Evolutionary conservation across 768 basidiomycete genomes (phyloP), one percentile per base, ranked within the genome.

Genomic region (Boletus reticuloceps): DNA sequence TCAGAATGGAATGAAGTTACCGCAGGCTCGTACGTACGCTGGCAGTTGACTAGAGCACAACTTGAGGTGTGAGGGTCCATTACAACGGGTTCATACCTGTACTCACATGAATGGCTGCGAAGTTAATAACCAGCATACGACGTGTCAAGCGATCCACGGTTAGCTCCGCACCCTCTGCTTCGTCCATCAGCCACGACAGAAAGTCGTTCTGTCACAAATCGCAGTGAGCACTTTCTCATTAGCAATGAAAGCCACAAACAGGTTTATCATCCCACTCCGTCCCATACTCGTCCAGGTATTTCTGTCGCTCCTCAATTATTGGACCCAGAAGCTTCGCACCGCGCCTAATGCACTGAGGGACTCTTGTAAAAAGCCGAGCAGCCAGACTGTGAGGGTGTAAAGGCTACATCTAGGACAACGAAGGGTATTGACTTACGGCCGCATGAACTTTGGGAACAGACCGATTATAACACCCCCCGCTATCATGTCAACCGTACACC

Each of bases 111-210:
- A 69, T 48, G 1, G 65, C 61, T 3, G 63, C 66, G 31, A 67
- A 56, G 12, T 56, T 59, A 32, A 58, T 32, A 17, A 17, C 10
- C 46, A 67, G 20, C 6, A 67, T n/a, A 0, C 54, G 53, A 4
- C 12, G 37, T 1, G 56, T 64, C 61, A 76, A 51, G 65, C 69
- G 16, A 36, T 58, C 32, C 11, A 50, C 36, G 0, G 66, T 48
- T 25, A 51, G 12, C 25, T 72, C 59, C 9, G 55, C 42, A 29
- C 62, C 59, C 1, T 56, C n/a, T 6, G 63, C 70, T 6, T 55
- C 64, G 5, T 71, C 67, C 29, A 75, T 62, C 31, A 74, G 27
- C 74, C 75, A 75, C 3, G 61, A 59, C 7, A 76, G 39, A 42
- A 75, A 43, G 46, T 76, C 74, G 17, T 68, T 66, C 74, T 75